phyloP scores from a whole-genome alignment of 768 basidiomycete species.

The Pilatotrama ljubarskyi region DNA sequence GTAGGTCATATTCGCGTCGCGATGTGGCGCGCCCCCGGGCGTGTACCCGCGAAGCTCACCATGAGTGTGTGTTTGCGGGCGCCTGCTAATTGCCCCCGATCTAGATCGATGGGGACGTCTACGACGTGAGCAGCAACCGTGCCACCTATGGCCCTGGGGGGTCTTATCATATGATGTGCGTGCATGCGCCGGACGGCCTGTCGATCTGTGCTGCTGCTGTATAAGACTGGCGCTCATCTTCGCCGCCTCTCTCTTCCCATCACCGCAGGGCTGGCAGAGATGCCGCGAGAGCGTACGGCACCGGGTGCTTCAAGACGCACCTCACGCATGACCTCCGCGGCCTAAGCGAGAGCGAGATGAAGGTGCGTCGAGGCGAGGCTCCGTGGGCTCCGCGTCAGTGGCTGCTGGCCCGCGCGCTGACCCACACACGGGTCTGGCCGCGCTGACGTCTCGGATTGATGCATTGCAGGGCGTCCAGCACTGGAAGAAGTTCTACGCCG shows the following conservation, averaged over 20 bases:
- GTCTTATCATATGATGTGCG: constrained; percentile 72
- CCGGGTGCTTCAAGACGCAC: constrained; percentile 91
- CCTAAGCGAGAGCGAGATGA: constrained; percentile 66
- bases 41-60: constrained; percentile 21
- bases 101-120: constrained; percentile 91
- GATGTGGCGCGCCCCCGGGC: constrained; percentile 11
- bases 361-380: constrained; percentile 44
- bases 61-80: constrained; percentile 9
- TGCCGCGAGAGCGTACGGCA: constrained; percentile 90
- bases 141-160: constrained; percentile 88
- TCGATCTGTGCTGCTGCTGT: constrained; percentile 7
- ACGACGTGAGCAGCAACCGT: constrained; percentile 80
- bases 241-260: constrained; percentile 4
- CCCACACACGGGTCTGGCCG: not conserved
- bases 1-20: constrained; percentile 43
- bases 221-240: constrained; percentile 10
- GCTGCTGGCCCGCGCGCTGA: not conserved
- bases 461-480: constrained; percentile 64
- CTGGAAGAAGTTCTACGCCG: constrained; percentile 89
- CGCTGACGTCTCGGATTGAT: constrained; percentile 1
- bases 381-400: not conserved
- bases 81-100: not conserved
- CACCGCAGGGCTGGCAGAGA: constrained; percentile 71
- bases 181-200: constrained; percentile 14
- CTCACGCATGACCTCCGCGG: constrained; percentile 90